These are phyloP conservation scores for Elsinoe batatas DNA, from an alignment of 2,329 filamentous ascomycete species.

Conservation along the genomic window DNA sequence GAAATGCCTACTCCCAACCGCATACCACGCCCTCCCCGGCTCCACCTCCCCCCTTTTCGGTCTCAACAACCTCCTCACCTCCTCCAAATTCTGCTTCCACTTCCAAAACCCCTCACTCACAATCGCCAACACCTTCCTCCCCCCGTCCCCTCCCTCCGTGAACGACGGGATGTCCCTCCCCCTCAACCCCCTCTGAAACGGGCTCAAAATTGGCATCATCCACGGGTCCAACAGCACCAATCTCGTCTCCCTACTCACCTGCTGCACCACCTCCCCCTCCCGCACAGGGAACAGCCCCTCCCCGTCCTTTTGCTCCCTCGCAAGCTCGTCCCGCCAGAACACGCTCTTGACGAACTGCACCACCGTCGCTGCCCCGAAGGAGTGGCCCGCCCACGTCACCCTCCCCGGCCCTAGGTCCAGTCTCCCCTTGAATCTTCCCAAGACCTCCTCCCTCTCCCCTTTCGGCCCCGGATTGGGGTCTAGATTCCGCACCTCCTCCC, in stretches of 20 bases:
- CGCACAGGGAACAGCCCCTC: conserved; percentile 54
- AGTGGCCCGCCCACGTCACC: conserved; percentile 69
- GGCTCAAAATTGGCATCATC: conserved; percentile 61
- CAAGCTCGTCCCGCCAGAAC: conserved; percentile 48
- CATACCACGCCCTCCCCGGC: conserved; percentile 61
- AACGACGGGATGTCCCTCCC: conserved; percentile 66
- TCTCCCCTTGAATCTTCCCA: conserved; percentile 50
- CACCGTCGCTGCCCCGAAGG: conserved; percentile 65
- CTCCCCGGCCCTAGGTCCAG: conserved; percentile 64
- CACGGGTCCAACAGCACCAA: conserved; percentile 70
- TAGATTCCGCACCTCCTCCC: conserved; percentile 37
- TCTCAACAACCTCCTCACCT: conserved; percentile 54
- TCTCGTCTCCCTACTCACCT: conserved; percentile 59
- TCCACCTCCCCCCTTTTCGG: conserved; percentile 17
- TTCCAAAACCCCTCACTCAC: conserved; percentile 70
- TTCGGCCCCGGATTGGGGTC: conserved; percentile 31
- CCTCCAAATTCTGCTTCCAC: conserved; percentile 62
- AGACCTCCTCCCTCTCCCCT: conserved; percentile 32
- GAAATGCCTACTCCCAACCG: conserved; percentile 60
- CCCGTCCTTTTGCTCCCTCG: conserved; percentile 22
- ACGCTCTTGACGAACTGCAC: conserved; percentile 71
- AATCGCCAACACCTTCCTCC: conserved; percentile 54
- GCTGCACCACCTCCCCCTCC: conserved; percentile 45
- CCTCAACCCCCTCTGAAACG: conserved; percentile 53
- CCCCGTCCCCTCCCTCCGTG: conserved; percentile 41